Evolutionary conservation across 345 rosid species (phyloP).

Genomic region (Eucalyptus globulus): DNA sequence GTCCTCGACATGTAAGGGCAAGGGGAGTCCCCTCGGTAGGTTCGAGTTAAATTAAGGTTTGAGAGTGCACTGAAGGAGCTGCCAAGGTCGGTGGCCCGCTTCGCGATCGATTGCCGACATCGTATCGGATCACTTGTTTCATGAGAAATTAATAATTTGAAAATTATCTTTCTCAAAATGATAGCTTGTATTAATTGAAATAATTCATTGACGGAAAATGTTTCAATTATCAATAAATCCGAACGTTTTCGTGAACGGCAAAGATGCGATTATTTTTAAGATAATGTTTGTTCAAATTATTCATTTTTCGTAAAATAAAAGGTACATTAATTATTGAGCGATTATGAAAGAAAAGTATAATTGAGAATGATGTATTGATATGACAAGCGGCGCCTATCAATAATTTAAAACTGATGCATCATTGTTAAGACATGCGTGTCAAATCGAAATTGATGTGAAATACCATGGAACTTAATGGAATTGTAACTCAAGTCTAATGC

Average conservation of each 20-base stretch:
- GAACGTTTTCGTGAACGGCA: fast-evolving
- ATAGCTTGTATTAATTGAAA: fast-evolving
- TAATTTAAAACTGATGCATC: background rate
- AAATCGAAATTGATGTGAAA: fast-evolving
- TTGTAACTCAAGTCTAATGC: fast-evolving
- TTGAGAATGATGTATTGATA: background rate
- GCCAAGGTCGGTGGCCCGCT: background rate
- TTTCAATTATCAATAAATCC: background rate
- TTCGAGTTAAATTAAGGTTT: background rate
- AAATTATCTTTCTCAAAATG: fast-evolving
- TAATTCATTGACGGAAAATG: background rate
- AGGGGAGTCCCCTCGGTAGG: background rate
- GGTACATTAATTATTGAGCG: fast-evolving
- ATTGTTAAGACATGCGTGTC: background rate
- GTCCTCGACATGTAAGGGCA: background rate
- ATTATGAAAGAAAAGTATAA: background rate
- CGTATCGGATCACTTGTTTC: fast-evolving
- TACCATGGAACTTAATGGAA: fast-evolving
- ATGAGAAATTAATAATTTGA: fast-evolving
- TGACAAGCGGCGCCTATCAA: background rate
- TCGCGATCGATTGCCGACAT: background rate
- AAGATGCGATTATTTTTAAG: fast-evolving
- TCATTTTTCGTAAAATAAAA: fast-evolving
- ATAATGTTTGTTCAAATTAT: background rate
- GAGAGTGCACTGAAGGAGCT: background rate